phyloP scores from a whole-genome alignment of 345 rosid species.

The Rhodomyrtus tomentosa region DNA sequence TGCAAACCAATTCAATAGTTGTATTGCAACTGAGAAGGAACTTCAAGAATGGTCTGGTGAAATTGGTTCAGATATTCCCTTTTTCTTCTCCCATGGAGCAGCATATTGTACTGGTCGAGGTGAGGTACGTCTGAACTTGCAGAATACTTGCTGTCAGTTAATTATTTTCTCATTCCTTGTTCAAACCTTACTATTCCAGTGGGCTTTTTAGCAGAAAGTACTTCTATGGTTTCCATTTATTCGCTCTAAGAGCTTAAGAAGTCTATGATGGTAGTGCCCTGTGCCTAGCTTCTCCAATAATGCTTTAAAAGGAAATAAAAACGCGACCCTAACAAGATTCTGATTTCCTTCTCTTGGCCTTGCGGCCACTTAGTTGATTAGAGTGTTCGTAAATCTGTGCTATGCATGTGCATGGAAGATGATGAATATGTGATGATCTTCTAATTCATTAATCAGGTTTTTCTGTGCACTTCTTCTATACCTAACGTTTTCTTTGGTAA shows the following conservation, averaged over 20 bases:
- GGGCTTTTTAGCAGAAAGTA: background rate
- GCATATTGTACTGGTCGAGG: conserved; percentile 97
- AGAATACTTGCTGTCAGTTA: background rate
- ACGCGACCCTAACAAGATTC: background rate
- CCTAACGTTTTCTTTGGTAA: background rate
- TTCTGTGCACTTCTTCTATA: background rate
- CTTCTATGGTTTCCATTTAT: background rate
- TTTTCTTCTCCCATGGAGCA: conserved; percentile 92
- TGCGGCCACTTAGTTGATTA: background rate
- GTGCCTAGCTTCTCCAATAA: background rate
- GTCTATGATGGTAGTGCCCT: background rate
- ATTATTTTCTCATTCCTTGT: background rate
- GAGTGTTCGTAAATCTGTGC: background rate
- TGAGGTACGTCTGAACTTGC: conserved; percentile 45
- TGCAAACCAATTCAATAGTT: conserved; percentile 78
- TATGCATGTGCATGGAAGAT: background rate
- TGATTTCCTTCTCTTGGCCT: background rate
- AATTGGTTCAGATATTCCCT: conserved; percentile 96
- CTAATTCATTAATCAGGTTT: background rate
- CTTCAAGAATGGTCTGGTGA: conserved; percentile 97
- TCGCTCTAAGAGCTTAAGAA: background rate
- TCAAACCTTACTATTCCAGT: background rate
- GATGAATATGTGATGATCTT: background rate
- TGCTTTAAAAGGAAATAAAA: background rate
- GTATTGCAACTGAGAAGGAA: conserved; percentile 67